Conservation (phyloP, 495 filamentous ascomycete species). For the Annulohypoxylon bovei region DNA sequence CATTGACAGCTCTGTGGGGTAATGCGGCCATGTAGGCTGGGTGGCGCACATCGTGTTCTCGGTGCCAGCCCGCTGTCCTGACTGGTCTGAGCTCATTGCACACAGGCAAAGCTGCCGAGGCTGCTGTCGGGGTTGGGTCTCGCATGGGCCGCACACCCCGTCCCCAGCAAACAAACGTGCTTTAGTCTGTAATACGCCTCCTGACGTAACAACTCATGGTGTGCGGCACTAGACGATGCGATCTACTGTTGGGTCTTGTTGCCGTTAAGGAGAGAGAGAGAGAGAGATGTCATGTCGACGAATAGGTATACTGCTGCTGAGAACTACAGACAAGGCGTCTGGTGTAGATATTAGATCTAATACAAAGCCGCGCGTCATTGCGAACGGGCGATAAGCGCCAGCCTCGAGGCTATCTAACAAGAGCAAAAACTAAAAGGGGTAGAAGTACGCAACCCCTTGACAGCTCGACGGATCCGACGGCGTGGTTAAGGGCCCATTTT, state of each 20-base stretch:
- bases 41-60: slow-evolving; percentile 32
- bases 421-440: slow-evolving; percentile 22
- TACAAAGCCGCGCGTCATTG: slow-evolving; percentile 34
- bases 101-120: slow-evolving; percentile 2
- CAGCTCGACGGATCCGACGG: slow-evolving; percentile 41
- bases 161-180: slow-evolving; percentile 6
- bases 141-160: slow-evolving; percentile 9
- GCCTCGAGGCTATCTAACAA: slow-evolving; percentile 18
- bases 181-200: slow-evolving; percentile 6
- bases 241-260: slow-evolving; percentile 1
- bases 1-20: slow-evolving; percentile 45
- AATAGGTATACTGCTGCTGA: slow-evolving; percentile 5
- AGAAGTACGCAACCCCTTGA: slow-evolving; percentile 35
- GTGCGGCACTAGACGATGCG: slow-evolving; percentile 1
- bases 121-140: slow-evolving; percentile 5
- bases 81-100: slow-evolving; percentile 6
- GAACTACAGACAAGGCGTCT: not conserved
- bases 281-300: not conserved
- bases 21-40: slow-evolving; percentile 34
- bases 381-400: slow-evolving; percentile 25
- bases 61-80: slow-evolving; percentile 12
- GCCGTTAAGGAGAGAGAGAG: not conserved
- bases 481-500: slow-evolving; percentile 43
- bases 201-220: not conserved
- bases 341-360: slow-evolving; percentile 1